These are phyloP conservation scores for Penicillium manginii DNA, from an alignment of 495 filamentous ascomycete species.

Conservation along the genomic window DNA sequence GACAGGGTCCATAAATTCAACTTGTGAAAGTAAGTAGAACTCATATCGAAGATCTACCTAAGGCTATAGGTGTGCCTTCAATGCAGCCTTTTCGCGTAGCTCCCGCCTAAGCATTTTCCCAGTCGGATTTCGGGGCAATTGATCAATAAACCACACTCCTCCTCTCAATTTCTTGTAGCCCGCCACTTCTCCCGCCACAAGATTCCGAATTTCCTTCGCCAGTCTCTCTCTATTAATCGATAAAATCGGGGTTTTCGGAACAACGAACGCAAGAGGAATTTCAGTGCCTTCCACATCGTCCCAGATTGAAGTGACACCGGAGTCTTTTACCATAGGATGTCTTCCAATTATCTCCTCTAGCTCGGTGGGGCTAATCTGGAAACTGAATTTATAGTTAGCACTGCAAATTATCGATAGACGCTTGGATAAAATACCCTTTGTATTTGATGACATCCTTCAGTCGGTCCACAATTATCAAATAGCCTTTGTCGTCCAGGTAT, in stretches of 20 bases:
- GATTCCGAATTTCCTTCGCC: conserved; percentile 57
- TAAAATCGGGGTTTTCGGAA: conserved; percentile 13
- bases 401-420: neutral
- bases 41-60: neutral
- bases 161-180: conserved; percentile 72
- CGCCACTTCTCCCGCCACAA: conserved; percentile 55
- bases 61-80: neutral
- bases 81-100: neutral
- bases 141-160: conserved; percentile 70
- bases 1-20: neutral
- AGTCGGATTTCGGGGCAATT: conserved; percentile 72
- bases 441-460: conserved; percentile 45
- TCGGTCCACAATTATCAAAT: conserved; percentile 39
- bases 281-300: conserved; percentile 66
- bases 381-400: conserved; percentile 26
- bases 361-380: conserved; percentile 36
- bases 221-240: conserved; percentile 32
- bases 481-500: conserved; percentile 42
- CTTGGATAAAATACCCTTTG: conserved; percentile 28
- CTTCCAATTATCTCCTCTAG: conserved; percentile 32
- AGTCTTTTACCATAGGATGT: conserved; percentile 30
- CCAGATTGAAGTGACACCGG: conserved; percentile 48
- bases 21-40: neutral
- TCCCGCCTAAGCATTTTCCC: conserved; percentile 68
- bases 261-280: conserved; percentile 73